Base-by-base conservation (phyloP, 176 grass and related monocot genomes). In the Oryza punctata region DNA sequence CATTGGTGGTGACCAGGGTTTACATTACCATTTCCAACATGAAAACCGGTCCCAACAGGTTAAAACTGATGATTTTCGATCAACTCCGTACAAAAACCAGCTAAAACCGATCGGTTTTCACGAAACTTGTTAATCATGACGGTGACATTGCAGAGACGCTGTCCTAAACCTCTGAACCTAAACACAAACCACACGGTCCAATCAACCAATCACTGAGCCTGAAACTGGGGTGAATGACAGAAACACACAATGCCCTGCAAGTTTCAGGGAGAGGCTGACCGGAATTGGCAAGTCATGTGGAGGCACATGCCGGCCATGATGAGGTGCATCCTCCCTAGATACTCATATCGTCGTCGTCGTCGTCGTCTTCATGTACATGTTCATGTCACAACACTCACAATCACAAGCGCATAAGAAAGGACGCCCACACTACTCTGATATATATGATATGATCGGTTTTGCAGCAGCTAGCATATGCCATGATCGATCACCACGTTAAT, bases 251-350 rank as follows among this genome's bases (percentile, higher is more conserved):
- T 68, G 78, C 69, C 69, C 65, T 37, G 71, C 63, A 33, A 23
- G 26, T 57, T 75, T 69, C 70, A 54, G 46, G 76, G 15, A 19
- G 8, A 14, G 3, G 27, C 26, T 33, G 75, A 29, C 70, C 24
- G 18, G 40, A 28, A 29, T 28, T 75, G 78, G 61, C 61, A 60
- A 25, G 45, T 33, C 71, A 57, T 66, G 85, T 69, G 25, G 16
- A 70, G 23, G 76, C 76, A 37, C 69, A 65, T 54, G 84, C 64
- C 64, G 37, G 28, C 50, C 52, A 69, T 52, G 79, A 35, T 59
- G 33, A 60, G 5, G 57, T 18, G 69, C 72, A 80, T 82, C 50
- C 49, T 15, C 19, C 65, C 85, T 38, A 33, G 49, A 69, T 26
- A 33, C 13, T 16, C 37, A 8, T 38, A 5, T 21, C 50, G 50